Percentiles rank a stretch among this genome's conserved stretches.
Conservation (phyloP, 2,329 filamentous ascomycete species). For the Aspergillus caelatus region DNA sequence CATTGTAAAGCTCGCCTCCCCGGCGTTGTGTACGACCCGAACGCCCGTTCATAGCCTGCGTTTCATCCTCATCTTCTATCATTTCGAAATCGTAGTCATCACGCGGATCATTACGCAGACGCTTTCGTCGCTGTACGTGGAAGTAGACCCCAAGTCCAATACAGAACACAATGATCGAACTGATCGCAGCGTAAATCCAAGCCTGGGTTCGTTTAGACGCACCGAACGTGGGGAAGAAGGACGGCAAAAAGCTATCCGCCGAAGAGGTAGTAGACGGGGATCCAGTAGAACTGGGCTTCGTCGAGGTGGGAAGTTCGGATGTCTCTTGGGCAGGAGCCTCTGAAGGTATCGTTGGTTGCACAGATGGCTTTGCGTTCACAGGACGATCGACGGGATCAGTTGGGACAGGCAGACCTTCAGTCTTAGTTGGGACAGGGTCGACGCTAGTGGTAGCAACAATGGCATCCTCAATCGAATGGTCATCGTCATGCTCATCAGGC, state of each 20-base stretch:
- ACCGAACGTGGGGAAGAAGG: constrained; percentile 87
- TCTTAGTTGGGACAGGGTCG: constrained; percentile 49
- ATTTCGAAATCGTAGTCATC: constrained; percentile 95
- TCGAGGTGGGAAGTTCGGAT: constrained; percentile 28
- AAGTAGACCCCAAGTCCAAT: constrained; percentile 78
- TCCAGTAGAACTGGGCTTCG: constrained; percentile 33
- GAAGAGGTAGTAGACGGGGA: constrained; percentile 38
- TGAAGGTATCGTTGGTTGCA: constrained; percentile 24
- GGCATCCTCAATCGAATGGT: constrained; percentile 71
- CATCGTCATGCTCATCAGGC: constrained; percentile 80
- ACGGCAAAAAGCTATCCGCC: constrained; percentile 69
- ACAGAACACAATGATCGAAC: constrained; percentile 85
- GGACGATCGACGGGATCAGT: constrained; percentile 69
- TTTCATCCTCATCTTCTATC: constrained; percentile 76
- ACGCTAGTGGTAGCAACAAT: constrained; percentile 67
- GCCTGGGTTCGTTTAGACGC: constrained; percentile 83
- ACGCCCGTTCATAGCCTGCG: constrained; percentile 49
- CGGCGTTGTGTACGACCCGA: constrained; percentile 55
- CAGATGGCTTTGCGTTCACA: constrained; percentile 58
- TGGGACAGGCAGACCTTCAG: constrained; percentile 50
- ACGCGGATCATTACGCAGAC: constrained; percentile 71
- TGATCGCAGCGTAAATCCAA: constrained; percentile 89
- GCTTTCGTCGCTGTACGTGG: constrained; percentile 75
- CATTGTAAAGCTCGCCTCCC: constrained; percentile 93
- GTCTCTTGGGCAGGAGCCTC: constrained; percentile 27